Conservation (phyloP, 2,329 filamentous ascomycete species). For the Sporothrix pseudoabietina region DNA sequence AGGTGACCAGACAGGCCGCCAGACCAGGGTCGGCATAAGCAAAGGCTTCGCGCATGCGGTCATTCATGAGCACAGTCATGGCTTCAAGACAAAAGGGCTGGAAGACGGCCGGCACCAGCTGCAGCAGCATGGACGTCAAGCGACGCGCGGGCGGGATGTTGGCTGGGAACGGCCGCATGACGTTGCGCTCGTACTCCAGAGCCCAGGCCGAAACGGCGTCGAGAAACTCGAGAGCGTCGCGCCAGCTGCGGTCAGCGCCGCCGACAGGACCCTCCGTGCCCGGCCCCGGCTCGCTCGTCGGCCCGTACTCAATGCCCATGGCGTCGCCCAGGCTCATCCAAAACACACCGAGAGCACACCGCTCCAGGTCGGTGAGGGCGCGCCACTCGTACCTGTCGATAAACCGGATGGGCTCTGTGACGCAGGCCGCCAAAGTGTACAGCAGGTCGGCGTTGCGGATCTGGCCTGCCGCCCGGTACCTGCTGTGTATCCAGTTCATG, state of each 20-base stretch:
- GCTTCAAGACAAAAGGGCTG: conserved; percentile 53
- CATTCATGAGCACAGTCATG: conserved; percentile 64
- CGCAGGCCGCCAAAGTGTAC: conserved; percentile 58
- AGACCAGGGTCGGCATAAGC: conserved; percentile 51
- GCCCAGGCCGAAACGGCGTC: conserved; percentile 54
- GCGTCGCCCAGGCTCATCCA: conserved; percentile 73
- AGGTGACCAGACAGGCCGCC: conserved; percentile 46
- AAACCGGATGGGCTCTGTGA: conserved; percentile 66
- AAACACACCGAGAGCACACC: conserved; percentile 66
- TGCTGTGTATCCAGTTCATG: conserved; percentile 46
- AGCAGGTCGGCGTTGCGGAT: conserved; percentile 46
- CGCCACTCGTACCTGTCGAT: conserved; percentile 71
- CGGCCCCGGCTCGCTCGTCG: not conserved
- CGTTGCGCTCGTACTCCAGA: conserved; percentile 58
- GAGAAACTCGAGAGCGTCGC: conserved; percentile 55
- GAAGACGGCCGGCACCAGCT: conserved; percentile 51
- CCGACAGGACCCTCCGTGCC: conserved; percentile 42
- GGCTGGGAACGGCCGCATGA: conserved; percentile 57
- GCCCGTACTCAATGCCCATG: conserved; percentile 62
- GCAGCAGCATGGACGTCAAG: conserved; percentile 63
- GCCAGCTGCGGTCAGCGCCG: conserved; percentile 45
- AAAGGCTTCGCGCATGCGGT: conserved; percentile 65
- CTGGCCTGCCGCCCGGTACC: conserved; percentile 41
- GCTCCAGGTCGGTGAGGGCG: conserved; percentile 64
- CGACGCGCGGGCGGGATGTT: conserved; percentile 59